A percentile compares a stretch with the other conserved stretches of the same genome.
These are phyloP conservation scores for Aspergillus niger DNA, from an alignment of 2,329 filamentous ascomycete species.

Conservation along the genomic window DNA sequence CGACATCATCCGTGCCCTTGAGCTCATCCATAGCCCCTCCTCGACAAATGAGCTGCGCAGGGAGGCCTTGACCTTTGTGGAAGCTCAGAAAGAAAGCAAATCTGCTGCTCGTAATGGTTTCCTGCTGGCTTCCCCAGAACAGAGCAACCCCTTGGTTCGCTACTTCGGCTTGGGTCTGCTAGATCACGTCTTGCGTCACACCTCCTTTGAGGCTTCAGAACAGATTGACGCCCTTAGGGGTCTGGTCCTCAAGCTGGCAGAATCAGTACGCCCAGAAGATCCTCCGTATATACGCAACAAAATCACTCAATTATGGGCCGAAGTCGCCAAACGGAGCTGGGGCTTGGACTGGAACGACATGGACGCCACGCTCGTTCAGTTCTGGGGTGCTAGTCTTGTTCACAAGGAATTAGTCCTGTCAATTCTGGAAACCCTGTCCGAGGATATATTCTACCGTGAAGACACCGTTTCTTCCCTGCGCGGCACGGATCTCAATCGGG, in stretches of 20 bases:
- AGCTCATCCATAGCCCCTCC: slow-evolving; percentile 80
- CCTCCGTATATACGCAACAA: slow-evolving; percentile 88
- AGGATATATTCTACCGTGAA: slow-evolving; percentile 90
- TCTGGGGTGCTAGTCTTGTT: slow-evolving; percentile 68
- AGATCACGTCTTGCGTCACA: slow-evolving; percentile 84
- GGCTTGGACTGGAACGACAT: slow-evolving; percentile 91
- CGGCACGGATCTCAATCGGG: slow-evolving; percentile 80
- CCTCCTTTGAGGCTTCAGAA: slow-evolving; percentile 69
- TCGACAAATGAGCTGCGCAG: slow-evolving; percentile 79
- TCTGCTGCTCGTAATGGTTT: slow-evolving; percentile 86
- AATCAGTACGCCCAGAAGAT: slow-evolving; percentile 69
- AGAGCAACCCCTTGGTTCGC: slow-evolving; percentile 77
- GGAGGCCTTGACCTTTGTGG: slow-evolving; percentile 82
- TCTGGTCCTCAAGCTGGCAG: slow-evolving; percentile 79
- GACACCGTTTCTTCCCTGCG: slow-evolving; percentile 82
- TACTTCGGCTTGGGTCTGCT: slow-evolving; percentile 93
- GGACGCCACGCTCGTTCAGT: slow-evolving; percentile 76
- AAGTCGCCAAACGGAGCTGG: slow-evolving; percentile 92
- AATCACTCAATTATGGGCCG: slow-evolving; percentile 90
- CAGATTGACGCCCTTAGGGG: slow-evolving; percentile 69
- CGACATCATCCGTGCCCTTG: slow-evolving; percentile 77
- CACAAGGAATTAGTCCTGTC: slow-evolving; percentile 87
- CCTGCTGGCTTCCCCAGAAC: slow-evolving; percentile 72
- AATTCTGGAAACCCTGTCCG: slow-evolving; percentile 86
- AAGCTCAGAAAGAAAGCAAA: slow-evolving; percentile 75